These are phyloP conservation scores for Cadophora malorum DNA, from an alignment of 2,329 filamentous ascomycete genomes.

Conservation along the genomic window DNA sequence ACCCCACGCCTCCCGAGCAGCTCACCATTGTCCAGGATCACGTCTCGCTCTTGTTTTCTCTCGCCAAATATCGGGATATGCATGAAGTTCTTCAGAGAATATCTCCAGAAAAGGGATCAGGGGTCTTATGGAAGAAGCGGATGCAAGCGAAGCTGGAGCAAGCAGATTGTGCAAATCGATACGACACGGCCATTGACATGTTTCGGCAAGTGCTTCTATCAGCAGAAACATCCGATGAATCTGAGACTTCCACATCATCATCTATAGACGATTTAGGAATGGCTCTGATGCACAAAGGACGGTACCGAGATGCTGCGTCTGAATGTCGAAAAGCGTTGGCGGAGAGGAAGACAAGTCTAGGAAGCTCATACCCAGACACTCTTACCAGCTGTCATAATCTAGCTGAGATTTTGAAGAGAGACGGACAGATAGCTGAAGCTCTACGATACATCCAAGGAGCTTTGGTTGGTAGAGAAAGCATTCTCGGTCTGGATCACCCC, in stretches of 20 bases:
- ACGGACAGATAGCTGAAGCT: constrained; percentile 37
- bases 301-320: constrained; percentile 33
- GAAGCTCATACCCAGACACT: constrained; percentile 36
- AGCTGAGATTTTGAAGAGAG: constrained; percentile 32
- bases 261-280: constrained; percentile 33
- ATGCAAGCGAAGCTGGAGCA: constrained; percentile 37
- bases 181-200: constrained; percentile 31
- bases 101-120: constrained; percentile 28
- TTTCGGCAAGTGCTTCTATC: constrained; percentile 31
- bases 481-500: constrained; percentile 36
- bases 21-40: constrained; percentile 36
- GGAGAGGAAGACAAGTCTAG: constrained; percentile 32
- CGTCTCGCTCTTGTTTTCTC: constrained; percentile 32
- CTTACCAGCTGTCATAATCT: constrained; percentile 37
- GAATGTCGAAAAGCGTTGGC: constrained; percentile 35
- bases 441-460: constrained; percentile 34
- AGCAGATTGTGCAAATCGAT: constrained; percentile 36
- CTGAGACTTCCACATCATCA: constrained; percentile 24
- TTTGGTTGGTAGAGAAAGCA: constrained; percentile 34
- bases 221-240: constrained; percentile 23
- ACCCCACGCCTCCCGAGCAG: constrained; percentile 32
- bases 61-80: constrained; percentile 38
- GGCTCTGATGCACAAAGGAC: constrained; percentile 35
- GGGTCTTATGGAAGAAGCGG: constrained; percentile 38
- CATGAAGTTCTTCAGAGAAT: constrained; percentile 32